Conservation (phyloP, 2,329 filamentous ascomycete genomes). For the Aureobasidium sp. region DNA sequence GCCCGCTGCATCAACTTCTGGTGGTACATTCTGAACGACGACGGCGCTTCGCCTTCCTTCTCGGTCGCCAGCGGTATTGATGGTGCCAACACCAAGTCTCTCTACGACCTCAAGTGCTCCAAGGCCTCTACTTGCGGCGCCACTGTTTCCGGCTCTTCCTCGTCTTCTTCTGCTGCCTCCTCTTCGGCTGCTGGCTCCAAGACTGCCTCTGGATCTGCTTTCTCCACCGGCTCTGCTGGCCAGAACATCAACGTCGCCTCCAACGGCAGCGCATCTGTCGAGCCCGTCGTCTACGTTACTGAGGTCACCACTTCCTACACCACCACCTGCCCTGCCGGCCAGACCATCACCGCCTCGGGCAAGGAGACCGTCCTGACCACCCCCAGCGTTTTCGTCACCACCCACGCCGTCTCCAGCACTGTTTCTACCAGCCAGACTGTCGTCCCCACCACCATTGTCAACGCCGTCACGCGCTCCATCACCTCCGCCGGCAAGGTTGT, state of each 20-base stretch:
- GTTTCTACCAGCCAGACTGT: slow-evolving; percentile 17
- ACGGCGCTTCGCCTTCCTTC: slow-evolving; percentile 55
- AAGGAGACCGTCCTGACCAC: slow-evolving; percentile 5
- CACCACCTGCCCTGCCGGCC: slow-evolving; percentile 4
- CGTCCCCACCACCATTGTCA: slow-evolving; percentile 20
- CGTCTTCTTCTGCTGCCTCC: slow-evolving; percentile 13
- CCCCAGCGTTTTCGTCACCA: slow-evolving; percentile 14
- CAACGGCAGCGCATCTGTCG: background rate
- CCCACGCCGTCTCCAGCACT: slow-evolving; percentile 10
- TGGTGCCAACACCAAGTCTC: slow-evolving; percentile 44
- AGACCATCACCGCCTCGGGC: slow-evolving; percentile 9
- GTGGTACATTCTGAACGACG: slow-evolving; percentile 72
- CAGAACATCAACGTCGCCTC: background rate
- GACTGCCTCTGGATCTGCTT: slow-evolving; percentile 5
- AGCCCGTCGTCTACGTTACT: slow-evolving; percentile 13
- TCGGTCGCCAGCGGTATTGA: slow-evolving; percentile 54
- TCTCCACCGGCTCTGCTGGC: background rate
- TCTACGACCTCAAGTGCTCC: slow-evolving; percentile 57
- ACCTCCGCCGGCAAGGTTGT: slow-evolving; percentile 3
- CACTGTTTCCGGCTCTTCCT: slow-evolving; percentile 16
- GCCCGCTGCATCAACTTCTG: slow-evolving; percentile 52
- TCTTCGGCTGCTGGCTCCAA: slow-evolving; percentile 8
- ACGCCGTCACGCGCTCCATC: background rate
- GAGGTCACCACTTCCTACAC: slow-evolving; percentile 7
- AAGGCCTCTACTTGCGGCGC: slow-evolving; percentile 12